These are phyloP conservation scores for Candida nonsorbophila DNA, from an alignment of 805 yeast species.

Conservation along the genomic window DNA sequence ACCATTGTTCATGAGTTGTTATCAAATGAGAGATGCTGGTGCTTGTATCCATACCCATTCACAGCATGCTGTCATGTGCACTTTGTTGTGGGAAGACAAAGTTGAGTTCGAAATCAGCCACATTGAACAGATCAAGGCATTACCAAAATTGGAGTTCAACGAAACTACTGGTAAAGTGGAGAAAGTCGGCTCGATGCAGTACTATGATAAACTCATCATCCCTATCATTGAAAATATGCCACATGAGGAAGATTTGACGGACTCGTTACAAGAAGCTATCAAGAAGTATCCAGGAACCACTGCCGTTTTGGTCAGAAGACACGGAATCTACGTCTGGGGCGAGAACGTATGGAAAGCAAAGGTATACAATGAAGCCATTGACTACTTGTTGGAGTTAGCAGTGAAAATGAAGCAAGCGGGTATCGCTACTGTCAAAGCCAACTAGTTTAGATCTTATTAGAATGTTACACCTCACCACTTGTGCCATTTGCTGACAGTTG, in stretches of 20 bases:
- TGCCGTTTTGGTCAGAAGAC: constrained; percentile 87
- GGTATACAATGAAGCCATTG: constrained; percentile 87
- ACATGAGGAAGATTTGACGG: constrained; percentile 78
- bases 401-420: constrained; percentile 74
- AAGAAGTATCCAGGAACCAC: constrained; percentile 68
- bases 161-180: constrained; percentile 34
- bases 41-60: constrained; percentile 96
- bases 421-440: constrained; percentile 40
- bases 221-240: constrained; percentile 92
- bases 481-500: neutral
- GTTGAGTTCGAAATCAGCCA: constrained; percentile 69
- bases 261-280: constrained; percentile 58
- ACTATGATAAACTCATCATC: constrained; percentile 69
- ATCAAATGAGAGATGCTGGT: constrained; percentile 66
- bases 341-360: constrained; percentile 89
- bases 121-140: constrained; percentile 90
- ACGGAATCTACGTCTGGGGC: constrained; percentile 97
- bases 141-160: constrained; percentile 49
- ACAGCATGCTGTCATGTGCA: constrained; percentile 77
- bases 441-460: constrained; percentile 1
- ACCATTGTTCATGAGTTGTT: constrained; percentile 76
- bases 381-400: constrained; percentile 80
- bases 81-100: constrained; percentile 57
- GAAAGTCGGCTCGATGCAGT: constrained; percentile 63
- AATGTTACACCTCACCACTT: neutral